Evolutionary conservation across 2,329 filamentous ascomycete species (phyloP), one percentile per base, ranked within the genome.

Genomic region (Lecanicillium sp.): DNA sequence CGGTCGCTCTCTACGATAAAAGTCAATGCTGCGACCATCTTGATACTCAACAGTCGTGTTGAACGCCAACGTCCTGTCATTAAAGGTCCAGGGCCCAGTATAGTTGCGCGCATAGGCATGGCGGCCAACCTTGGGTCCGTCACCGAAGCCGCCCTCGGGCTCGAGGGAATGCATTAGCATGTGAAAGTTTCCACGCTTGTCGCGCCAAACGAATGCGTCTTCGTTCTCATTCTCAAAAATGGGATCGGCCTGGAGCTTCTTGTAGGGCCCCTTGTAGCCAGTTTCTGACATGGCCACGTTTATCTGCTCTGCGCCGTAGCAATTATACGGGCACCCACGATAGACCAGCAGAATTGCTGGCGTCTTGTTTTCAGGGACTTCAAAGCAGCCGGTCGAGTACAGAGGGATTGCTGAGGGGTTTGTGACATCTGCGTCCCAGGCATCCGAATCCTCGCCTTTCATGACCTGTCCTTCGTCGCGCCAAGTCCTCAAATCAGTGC

Each of bases 1-100:
- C 1, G 68, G 66, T 3, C 69, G 51, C 45, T 72, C 68, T 11
- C 68, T 49, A 3, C 69, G 55, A 36, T 64, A 63, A 27, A 62
- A 67, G 4, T 58, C 52, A 31, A 56, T 53, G 17, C 43, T 50
- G 0, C 52, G 52, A 0, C 68, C 67, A 44, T 72, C 68, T 0
- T 58, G 60, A 36, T 51, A 59, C 1, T 45, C 40, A 4, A 59
- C 47, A 3, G 51, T 51, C 1, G 54, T 54, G 33, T 48, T 56
- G 6, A 51, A 59, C 0, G 56, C 50, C 16, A 43, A 33, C 12
- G 50, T 48, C 3, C 47, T 46, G 4, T 50, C 46, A 20, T 47
- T 51, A 20, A 55, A 56, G 1, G 48, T 50, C 55, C 56, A 59
- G 0, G 54, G 55, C 0, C 56, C 56, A 1, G 43, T 44, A 15